Conservation (phyloP, 192 early-diverging fungal species). For the Backusella sp. region DNA sequence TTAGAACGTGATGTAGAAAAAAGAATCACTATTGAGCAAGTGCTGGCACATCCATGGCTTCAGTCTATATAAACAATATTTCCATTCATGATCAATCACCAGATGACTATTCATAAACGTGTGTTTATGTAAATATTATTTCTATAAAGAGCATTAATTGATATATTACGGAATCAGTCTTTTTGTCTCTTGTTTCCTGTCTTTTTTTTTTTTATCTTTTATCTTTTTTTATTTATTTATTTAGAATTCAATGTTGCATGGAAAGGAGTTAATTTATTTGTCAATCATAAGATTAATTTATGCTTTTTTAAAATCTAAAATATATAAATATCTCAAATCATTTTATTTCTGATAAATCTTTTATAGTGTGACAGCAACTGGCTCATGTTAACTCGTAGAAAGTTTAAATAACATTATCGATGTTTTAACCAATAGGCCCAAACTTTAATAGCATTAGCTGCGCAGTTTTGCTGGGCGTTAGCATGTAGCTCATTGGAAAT, state of each 20-base stretch:
- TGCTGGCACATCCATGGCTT: slow-evolving; percentile 77
- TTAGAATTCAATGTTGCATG: not conserved
- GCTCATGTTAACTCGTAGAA: not conserved
- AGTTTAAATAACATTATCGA: not conserved
- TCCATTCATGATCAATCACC: not conserved
- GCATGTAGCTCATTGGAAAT: not conserved
- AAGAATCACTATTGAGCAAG: slow-evolving; percentile 76
- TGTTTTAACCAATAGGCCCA: not conserved
- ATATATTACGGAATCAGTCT: not conserved
- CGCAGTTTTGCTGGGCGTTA: not conserved
- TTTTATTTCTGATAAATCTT: not conserved
- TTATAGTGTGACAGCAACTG: not conserved
- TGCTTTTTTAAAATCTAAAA: not conserved
- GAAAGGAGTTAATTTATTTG: not conserved
- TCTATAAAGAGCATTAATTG: slow-evolving; percentile 5
- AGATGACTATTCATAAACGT: slow-evolving; percentile 6
- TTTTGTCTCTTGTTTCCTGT: not conserved
- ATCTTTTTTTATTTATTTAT: not conserved
- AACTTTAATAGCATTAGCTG: not conserved
- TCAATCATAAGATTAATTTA: not conserved
- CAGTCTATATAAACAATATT: not conserved
- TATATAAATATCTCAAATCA: not conserved
- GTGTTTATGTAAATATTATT: slow-evolving; percentile 4
- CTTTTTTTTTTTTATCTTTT: not conserved
- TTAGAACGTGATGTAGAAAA: slow-evolving; percentile 63